phyloP scores from a whole-genome alignment of 495 filamentous ascomycete species.

The Hypoxylon fragiforme region DNA sequence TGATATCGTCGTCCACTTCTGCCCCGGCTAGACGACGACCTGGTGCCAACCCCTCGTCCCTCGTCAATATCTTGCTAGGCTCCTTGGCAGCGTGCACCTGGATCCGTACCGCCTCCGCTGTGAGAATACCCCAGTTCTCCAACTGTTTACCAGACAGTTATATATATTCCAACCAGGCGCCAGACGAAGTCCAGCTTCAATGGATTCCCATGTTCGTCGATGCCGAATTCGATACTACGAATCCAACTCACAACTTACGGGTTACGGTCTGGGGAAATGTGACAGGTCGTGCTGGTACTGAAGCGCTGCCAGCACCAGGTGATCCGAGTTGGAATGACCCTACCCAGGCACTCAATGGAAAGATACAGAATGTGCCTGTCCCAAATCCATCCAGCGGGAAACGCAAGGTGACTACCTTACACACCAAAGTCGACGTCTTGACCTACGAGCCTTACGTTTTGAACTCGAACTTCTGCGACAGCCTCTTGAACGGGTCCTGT shows the following conservation, averaged over 20 bases:
- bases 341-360: slow-evolving; percentile 64
- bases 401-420: slow-evolving; percentile 70
- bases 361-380: slow-evolving; percentile 67
- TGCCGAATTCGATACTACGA: slow-evolving; percentile 68
- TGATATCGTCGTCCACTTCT: slow-evolving; percentile 16
- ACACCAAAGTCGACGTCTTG: slow-evolving; percentile 68
- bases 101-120: slow-evolving; percentile 51
- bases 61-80: slow-evolving; percentile 6
- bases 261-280: slow-evolving; percentile 92
- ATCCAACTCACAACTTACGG: slow-evolving; percentile 66
- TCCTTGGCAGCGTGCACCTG: slow-evolving; percentile 35
- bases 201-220: slow-evolving; percentile 74
- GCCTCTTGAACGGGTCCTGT: slow-evolving; percentile 63
- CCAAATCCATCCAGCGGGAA: slow-evolving; percentile 43
- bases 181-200: slow-evolving; percentile 60
- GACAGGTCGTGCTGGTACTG: slow-evolving; percentile 57
- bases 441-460: slow-evolving; percentile 68
- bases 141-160: slow-evolving; percentile 77
- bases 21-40: slow-evolving; percentile 6
- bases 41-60: slow-evolving; percentile 1
- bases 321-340: slow-evolving; percentile 57
- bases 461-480: slow-evolving; percentile 63
- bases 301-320: slow-evolving; percentile 57
- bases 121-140: slow-evolving; percentile 67
- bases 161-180: slow-evolving; percentile 50